These are phyloP conservation scores for Leavenworthia alabamica DNA, from an alignment of 345 rosid genomes.

Conservation along the genomic window DNA sequence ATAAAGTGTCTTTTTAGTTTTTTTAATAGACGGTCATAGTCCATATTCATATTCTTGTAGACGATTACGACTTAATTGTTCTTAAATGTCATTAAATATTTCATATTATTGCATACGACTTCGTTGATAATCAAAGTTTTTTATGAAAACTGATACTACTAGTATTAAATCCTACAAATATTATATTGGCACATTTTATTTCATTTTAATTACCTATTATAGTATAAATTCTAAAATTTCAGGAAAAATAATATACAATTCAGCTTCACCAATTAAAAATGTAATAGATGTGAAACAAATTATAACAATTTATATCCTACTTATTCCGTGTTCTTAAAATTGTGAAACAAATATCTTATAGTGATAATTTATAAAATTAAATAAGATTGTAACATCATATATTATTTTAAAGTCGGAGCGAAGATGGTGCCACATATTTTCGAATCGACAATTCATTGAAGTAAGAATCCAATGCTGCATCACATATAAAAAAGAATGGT, in stretches of 20 bases:
- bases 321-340: background rate
- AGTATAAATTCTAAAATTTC: background rate
- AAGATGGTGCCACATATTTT: slow-evolving; percentile 1
- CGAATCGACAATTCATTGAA: background rate
- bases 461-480: slow-evolving; percentile 19
- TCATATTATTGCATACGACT: slow-evolving; percentile 16
- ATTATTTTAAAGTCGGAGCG: background rate
- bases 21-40: slow-evolving; percentile 1
- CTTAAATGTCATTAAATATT: slow-evolving; percentile 11
- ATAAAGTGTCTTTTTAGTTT: background rate
- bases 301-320: background rate
- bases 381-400: background rate
- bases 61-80: slow-evolving; percentile 17
- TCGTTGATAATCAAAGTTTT: background rate
- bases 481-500: no score
- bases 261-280: background rate
- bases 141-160: background rate
- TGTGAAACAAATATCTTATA: background rate
- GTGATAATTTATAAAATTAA: background rate
- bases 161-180: background rate
- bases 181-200: background rate
- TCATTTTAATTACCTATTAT: background rate
- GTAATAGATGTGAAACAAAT: no score
- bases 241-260: background rate
- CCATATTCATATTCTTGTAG: background rate